A percentile compares a stretch with the other conserved stretches of the same genome.
phyloP scores from a whole-genome alignment of 108 stramenopile genomes.

The Skeletonema costatum region DNA sequence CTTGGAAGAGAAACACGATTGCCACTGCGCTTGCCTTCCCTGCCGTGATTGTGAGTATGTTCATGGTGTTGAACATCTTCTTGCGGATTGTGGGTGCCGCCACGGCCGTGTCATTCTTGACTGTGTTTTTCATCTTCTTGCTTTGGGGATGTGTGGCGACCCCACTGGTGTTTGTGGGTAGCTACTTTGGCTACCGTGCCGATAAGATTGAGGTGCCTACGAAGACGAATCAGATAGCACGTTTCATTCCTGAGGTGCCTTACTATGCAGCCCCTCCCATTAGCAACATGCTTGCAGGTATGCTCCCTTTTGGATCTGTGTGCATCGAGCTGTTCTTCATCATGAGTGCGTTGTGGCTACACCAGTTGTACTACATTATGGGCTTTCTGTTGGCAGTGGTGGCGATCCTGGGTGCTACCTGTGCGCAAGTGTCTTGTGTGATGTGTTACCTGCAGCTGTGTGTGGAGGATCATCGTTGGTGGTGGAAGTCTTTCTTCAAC shows the following conservation, averaged over 20 bases:
- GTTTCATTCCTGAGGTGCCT: slow-evolving; percentile 87
- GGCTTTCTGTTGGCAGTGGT: slow-evolving; percentile 97
- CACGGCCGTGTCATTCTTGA: slow-evolving; percentile 91
- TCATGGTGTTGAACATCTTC: slow-evolving; percentile 85
- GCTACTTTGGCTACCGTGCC: slow-evolving; percentile 92
- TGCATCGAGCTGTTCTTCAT: slow-evolving; percentile 99
- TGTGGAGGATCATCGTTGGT: slow-evolving; percentile 98
- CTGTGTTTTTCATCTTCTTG: slow-evolving; percentile 86
- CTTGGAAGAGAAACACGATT: slow-evolving; percentile 83
- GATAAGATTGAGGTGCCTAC: slow-evolving; percentile 84
- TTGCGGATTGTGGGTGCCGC: slow-evolving; percentile 87
- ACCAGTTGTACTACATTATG: slow-evolving; percentile 99
- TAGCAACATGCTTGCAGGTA: slow-evolving; percentile 83
- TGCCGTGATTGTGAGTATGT: slow-evolving; percentile 78
- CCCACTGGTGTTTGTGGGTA: slow-evolving; percentile 96
- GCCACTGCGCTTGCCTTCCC: slow-evolving; percentile 89
- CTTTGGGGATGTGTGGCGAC: slow-evolving; percentile 91
- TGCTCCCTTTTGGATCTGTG: slow-evolving; percentile 98
- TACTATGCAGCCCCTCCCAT: slow-evolving; percentile 81
- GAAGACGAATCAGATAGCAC: slow-evolving; percentile 94
- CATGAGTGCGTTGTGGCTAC: slow-evolving; percentile 97
- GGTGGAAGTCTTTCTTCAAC: slow-evolving; percentile 98
- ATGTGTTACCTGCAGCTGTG: slow-evolving; percentile 99
- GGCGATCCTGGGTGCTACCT: slow-evolving; percentile 92
- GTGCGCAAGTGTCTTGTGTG: slow-evolving; percentile 97